Evolutionary conservation across 805 yeast genomes (phyloP).

Genomic region (Yamadazyma laniorum): DNA sequence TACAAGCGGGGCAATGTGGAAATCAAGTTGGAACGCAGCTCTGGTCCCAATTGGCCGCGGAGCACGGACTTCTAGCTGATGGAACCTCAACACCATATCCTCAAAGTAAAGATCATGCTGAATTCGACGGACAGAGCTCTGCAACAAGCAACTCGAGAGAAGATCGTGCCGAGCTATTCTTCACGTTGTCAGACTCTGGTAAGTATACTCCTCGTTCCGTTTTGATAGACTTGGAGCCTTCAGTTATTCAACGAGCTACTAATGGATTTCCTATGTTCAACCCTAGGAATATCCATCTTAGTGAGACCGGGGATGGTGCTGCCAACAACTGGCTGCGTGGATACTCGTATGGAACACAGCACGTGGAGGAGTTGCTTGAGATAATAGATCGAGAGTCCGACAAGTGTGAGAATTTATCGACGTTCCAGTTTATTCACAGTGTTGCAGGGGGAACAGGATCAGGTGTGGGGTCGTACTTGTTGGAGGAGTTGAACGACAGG

Average conservation of each 20-base stretch:
- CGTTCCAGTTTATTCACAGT: conserved; percentile 87
- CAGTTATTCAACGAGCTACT: conserved; percentile 68
- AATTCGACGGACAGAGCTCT: conserved; percentile 15
- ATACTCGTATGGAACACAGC: conserved; percentile 65
- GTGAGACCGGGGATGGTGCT: conserved; percentile 87
- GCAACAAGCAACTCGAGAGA: conserved; percentile 21
- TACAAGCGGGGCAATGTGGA: conserved; percentile 92
- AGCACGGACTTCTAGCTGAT: conserved; percentile 77
- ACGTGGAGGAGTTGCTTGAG: conserved; percentile 73
- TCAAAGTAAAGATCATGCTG: conserved; percentile 12
- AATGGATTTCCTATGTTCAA: conserved; percentile 65
- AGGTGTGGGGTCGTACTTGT: conserved; percentile 81
- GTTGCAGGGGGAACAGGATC: conserved; percentile 99
- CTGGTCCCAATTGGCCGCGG: conserved; percentile 85
- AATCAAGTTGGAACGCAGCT: conserved; percentile 91
- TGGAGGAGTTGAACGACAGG: conserved; percentile 77
- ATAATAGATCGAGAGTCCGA: conserved; percentile 89
- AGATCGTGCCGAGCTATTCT: conserved; percentile 83
- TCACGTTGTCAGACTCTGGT: conserved; percentile 68
- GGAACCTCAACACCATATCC: conserved; percentile 49
- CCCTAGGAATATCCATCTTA: conserved; percentile 75
- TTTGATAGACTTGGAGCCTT: conserved; percentile 85
- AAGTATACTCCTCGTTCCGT: conserved; percentile 87
- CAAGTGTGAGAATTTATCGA: conserved; percentile 83
- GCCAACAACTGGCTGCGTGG: conserved; percentile 97